These are phyloP conservation scores for Fusarium subglutinans DNA, from an alignment of 2,329 filamentous ascomycete species.

Conservation along the genomic window DNA sequence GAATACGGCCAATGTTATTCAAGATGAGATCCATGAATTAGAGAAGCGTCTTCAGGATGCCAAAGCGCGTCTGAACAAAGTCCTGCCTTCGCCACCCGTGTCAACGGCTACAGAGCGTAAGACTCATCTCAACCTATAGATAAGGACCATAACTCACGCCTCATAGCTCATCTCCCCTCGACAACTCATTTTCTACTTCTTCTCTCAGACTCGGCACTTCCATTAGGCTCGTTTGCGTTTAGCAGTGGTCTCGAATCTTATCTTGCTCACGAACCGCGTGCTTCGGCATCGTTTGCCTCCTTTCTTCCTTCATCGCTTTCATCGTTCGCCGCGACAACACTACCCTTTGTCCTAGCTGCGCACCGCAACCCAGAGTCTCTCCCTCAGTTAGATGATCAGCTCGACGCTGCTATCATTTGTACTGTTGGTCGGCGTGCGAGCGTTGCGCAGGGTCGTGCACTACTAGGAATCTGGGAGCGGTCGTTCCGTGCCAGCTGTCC, in stretches of 20 bases:
- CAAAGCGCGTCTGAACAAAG: conserved; percentile 54
- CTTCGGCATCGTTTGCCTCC: conserved; percentile 60
- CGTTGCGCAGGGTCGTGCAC: conserved; percentile 77
- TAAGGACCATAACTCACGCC: conserved; percentile 5
- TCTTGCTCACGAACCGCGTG: conserved; percentile 69
- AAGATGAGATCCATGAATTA: conserved; percentile 67
- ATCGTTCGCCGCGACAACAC: conserved; percentile 75
- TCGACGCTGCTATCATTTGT: conserved; percentile 80
- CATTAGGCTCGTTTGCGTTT: conserved; percentile 88
- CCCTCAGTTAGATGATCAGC: conserved; percentile 72
- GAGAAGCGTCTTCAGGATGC: conserved; percentile 61
- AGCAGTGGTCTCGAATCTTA: conserved; percentile 85
- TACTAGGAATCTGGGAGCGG: conserved; percentile 80
- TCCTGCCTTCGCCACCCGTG: conserved; percentile 27
- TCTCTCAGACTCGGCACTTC: conserved; percentile 82
- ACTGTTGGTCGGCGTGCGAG: conserved; percentile 81
- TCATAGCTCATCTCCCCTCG: conserved; percentile 29
- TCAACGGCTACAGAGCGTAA: conserved; percentile 26
- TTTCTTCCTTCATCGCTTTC: conserved; percentile 78
- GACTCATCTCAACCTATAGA: conserved; percentile 7
- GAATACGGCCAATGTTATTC: conserved; percentile 45
- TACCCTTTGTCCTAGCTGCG: conserved; percentile 78
- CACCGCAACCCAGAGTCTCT: conserved; percentile 65
- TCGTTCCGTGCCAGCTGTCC: conserved; percentile 62
- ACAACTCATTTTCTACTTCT: conserved; percentile 75